Evolutionary conservation across 176 grass and related monocot genomes (phyloP).

Genomic region (Melocanna baccifera): DNA sequence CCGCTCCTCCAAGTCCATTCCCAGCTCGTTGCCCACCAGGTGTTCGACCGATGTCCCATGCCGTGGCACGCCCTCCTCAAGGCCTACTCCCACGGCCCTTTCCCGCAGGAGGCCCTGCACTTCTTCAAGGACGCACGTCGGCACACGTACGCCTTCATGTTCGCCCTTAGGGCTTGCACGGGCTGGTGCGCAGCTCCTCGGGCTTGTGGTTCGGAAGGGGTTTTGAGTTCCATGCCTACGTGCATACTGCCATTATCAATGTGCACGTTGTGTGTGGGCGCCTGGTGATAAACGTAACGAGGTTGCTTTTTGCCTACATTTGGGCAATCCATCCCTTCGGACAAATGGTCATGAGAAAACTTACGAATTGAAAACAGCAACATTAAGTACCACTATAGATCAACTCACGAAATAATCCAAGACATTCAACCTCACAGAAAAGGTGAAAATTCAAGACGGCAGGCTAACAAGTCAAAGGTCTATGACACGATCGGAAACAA

Average conservation of each 20-base stretch:
- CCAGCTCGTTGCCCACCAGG: conserved; percentile 43
- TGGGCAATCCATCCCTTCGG: neutral
- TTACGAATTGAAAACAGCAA: neutral
- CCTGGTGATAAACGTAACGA: neutral
- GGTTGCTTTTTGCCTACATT: neutral
- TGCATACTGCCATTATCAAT: conserved; percentile 45
- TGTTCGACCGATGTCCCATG: conserved; percentile 35
- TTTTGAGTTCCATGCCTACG: conserved; percentile 42
- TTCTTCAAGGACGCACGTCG: conserved; percentile 36
- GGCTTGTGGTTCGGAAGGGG: conserved; percentile 28
- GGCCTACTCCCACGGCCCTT: conserved; percentile 52
- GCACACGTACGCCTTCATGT: conserved; percentile 47
- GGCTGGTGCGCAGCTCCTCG: conserved; percentile 40
- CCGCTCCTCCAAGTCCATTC: conserved; percentile 52
- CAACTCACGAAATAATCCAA: conserved; percentile 12
- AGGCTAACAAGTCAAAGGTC: conserved; percentile 29
- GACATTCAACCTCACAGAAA: neutral
- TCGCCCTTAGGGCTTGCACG: conserved; percentile 40
- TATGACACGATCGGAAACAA: conserved; percentile 9
- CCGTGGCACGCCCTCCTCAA: conserved; percentile 56
- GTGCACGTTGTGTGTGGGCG: conserved; percentile 23
- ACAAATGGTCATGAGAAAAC: neutral
- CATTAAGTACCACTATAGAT: conserved; percentile 13
- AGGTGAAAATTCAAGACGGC: conserved; percentile 12
- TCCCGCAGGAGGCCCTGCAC: conserved; percentile 47